These are phyloP conservation scores for Rhizopogon roseolus DNA, from an alignment of 768 basidiomycete genomes.

Conservation along the genomic window DNA sequence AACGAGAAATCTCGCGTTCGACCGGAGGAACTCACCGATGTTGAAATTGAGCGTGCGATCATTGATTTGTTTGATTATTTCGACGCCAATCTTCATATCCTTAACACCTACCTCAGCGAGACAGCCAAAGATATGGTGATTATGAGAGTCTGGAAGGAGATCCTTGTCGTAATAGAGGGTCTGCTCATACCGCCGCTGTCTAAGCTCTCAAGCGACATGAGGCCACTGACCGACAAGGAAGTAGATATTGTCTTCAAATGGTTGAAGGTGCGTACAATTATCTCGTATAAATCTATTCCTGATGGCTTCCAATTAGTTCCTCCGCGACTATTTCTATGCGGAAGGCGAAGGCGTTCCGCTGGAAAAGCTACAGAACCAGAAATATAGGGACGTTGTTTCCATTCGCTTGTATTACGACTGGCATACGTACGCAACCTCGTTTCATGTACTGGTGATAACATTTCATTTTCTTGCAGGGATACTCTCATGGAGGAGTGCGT, in stretches of 20 bases:
- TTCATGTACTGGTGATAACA: background rate
- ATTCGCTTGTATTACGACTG: conserved; percentile 96
- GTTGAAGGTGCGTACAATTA: conserved; percentile 65
- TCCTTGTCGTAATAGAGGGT: conserved; percentile 79
- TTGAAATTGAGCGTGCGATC: conserved; percentile 93
- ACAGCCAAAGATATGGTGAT: conserved; percentile 89
- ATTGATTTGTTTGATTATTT: conserved; percentile 93
- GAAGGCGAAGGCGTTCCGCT: conserved; percentile 88
- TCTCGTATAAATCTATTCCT: background rate
- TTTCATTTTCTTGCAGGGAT: conserved; percentile 43
- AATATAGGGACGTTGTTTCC: conserved; percentile 87
- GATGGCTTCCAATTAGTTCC: conserved; percentile 50
- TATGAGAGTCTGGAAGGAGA: conserved; percentile 94
- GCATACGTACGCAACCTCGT: conserved; percentile 61
- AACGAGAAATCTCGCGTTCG: conserved; percentile 74
- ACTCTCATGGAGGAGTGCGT: conserved; percentile 93
- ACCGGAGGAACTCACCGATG: conserved; percentile 81
- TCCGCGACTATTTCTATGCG: conserved; percentile 93
- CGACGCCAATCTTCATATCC: conserved; percentile 85
- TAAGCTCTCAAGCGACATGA: conserved; percentile 83
- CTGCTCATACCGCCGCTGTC: conserved; percentile 89
- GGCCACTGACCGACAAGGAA: conserved; percentile 90
- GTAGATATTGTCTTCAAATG: conserved; percentile 99
- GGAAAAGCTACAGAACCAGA: conserved; percentile 86
- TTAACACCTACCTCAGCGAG: conserved; percentile 84